These are phyloP conservation scores for Euphrasia arctica DNA, from an alignment of 305 asterid species.

Conservation along the genomic window DNA sequence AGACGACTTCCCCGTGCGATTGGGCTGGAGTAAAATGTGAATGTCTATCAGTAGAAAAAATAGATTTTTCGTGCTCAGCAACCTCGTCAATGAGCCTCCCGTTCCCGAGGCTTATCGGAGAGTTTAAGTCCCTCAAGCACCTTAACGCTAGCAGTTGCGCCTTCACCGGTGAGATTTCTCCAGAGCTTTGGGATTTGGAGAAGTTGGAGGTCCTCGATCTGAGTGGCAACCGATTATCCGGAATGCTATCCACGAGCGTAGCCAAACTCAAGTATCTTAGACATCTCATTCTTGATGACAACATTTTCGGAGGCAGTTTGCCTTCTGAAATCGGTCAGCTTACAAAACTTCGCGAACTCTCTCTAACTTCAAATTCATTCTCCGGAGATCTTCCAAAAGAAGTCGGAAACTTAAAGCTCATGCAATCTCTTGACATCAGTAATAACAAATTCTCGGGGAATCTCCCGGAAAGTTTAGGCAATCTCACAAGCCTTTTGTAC, in stretches of 20 bases:
- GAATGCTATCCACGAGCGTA: constrained; percentile 40
- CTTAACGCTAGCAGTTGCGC: constrained; percentile 65
- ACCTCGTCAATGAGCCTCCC: constrained; percentile 33
- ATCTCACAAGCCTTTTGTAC: constrained; percentile 44
- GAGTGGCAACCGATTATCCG: constrained; percentile 49
- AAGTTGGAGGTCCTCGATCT: constrained; percentile 54
- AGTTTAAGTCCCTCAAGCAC: constrained; percentile 44
- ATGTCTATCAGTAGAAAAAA: constrained; percentile 31
- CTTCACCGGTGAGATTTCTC: constrained; percentile 44
- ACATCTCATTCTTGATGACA: constrained; percentile 59
- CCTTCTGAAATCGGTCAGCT: constrained; percentile 53
- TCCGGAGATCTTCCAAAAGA: constrained; percentile 53
- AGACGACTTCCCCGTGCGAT: constrained; percentile 46
- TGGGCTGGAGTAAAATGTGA: constrained; percentile 70
- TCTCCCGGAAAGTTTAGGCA: constrained; percentile 46
- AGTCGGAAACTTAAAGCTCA: constrained; percentile 43
- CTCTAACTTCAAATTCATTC: constrained; percentile 52
- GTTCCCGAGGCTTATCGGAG: constrained; percentile 40
- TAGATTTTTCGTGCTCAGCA: constrained; percentile 35
- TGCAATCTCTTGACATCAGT: constrained; percentile 63
- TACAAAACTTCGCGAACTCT: constrained; percentile 47
- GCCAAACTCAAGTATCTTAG: constrained; percentile 37
- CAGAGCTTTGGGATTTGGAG: constrained; percentile 44
- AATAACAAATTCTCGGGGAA: constrained; percentile 55
- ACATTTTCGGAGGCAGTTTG: constrained; percentile 46